Evolutionary conservation across 805 yeast species (phyloP).

Genomic region (Cyberlindnera bimundalis): DNA sequence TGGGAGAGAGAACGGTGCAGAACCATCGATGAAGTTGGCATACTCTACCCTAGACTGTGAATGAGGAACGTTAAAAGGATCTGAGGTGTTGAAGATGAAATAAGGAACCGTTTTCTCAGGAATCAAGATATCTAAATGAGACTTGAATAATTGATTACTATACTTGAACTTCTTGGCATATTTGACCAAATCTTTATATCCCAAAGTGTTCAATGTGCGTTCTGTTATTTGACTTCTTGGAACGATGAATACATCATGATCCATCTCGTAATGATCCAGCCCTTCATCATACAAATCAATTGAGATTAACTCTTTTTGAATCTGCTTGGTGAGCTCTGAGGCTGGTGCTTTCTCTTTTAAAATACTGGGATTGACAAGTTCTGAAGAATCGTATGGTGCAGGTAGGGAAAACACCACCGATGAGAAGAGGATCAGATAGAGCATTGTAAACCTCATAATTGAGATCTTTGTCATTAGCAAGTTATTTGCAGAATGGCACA

Average conservation of each 20-base stretch:
- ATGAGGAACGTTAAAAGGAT: conserved; percentile 16
- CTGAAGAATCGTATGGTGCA: too few relatives aligned
- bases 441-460: too few relatives aligned
- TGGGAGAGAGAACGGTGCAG: conserved; percentile 40
- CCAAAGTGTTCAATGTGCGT: conserved; percentile 25
- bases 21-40: conserved; percentile 28
- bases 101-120: conserved; percentile 35
- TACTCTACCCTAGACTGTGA: conserved; percentile 18
- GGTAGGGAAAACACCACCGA: too few relatives aligned
- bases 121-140: conserved; percentile 24
- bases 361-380: neutral
- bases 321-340: conserved; percentile 7
- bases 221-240: conserved; percentile 28
- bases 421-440: too few relatives aligned
- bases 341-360: neutral
- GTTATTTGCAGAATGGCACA: too few relatives aligned
- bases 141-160: conserved; percentile 13
- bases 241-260: conserved; percentile 27
- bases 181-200: conserved; percentile 25
- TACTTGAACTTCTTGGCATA: conserved; percentile 26
- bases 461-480: too few relatives aligned
- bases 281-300: conserved; percentile 1
- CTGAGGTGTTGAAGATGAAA: conserved; percentile 38
- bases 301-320: conserved; percentile 12
- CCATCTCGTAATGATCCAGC: conserved; percentile 1